Evolutionary conservation across 495 filamentous ascomycete species (phyloP), one percentile per base, ranked within the genome.

Genomic region (Monascus purpureus): DNA sequence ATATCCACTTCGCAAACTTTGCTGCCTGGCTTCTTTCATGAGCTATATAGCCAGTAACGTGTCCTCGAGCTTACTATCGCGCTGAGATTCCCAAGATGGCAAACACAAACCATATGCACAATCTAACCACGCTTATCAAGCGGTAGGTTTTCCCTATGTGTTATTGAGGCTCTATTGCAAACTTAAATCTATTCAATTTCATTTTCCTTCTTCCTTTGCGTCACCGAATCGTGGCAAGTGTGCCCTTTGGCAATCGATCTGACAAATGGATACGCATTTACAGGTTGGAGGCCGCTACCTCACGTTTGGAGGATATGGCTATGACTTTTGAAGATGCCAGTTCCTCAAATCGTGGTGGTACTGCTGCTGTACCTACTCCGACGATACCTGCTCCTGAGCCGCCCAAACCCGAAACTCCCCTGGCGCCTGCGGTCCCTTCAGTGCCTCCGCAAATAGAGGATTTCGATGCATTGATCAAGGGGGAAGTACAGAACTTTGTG

Each of bases 221-320:
- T n/a, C n/a, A n/a, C n/a, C n/a, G n/a, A n/a, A n/a, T 11, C 22
- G 8, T 32, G 18, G 11, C 22, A 16, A 26, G 13, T 27, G 23
- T 3, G n/a, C 13, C 13, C 28, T 16, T 30, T 30, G 13, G n/a
- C 28, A n/a, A 6, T 30, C n/a, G 29, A 13, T 28, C 58, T 62
- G 51, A 59, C 40, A 5, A n/a, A 37, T 38, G 33, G 28, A 36
- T 29, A 37, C 27, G 26, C 22, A 20, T 28, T 9, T 30, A 47
- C 55, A 99, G 90, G 63, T 81, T 99, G 41, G 90, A 99, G 69
- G 90, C 90, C 50, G 90, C 90, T 25, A 96, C 90, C 40, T 87
- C 85, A 41, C 77, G 92, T 38, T 70, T 99, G 37, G 90, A 97
- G 65, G 90, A 97, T 55, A 90, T 96, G 48, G 86, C 86, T 13